Evolutionary conservation across 2,329 filamentous ascomycete genomes (phyloP), one percentile per base, ranked within the genome.

Genomic region (Alternaria gaisen): DNA sequence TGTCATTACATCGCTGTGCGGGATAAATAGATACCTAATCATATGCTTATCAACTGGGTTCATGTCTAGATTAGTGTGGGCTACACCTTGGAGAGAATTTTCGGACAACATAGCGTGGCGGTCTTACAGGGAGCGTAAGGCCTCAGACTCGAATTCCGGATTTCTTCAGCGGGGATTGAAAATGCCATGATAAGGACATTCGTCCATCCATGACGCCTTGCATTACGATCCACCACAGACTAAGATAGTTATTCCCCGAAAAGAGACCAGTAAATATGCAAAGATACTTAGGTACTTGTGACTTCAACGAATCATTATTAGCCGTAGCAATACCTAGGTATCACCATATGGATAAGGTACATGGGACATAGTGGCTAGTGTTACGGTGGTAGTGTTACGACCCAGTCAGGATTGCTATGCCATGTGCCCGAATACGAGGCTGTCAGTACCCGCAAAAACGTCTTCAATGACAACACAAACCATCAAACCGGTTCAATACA

Each of bases 121-220:
- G 20, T 24, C n/a, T 38, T 24, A 18, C 16, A 12, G 6, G 22
- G 10, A 36, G 30, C 6, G 16, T n/a, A 50, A 38, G 5, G 14
- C 24, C 14, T 50, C 9, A 11, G 16, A 12, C 9, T n/a, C 20
- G 22, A 24, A 50, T 32, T n/a, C 18, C 12, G 12, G 22, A 24
- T 50, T 24, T 18, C 8, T 22, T 36, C 46, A 32, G 22, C 14
- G 32, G 30, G 5, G 18, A 48, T 22, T n/a, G 14, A 36, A 14
- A 50, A 36, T 50, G 20, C 14, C 32, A 36, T 50, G 32, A 14
- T 50, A 32, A 50, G 9, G 38, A 22, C 30, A 22, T 22, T n/a
- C 24, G 30, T 50, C 46, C 32, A 38, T 43, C 38, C 30, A 34
- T 41, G 38, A 41, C 51, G 51, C 20, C 26, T 53, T 43, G 32